These are phyloP conservation scores for Geotrichum bryndzae DNA, from an alignment of 1,139 yeast genomes.

Conservation along the genomic window DNA sequence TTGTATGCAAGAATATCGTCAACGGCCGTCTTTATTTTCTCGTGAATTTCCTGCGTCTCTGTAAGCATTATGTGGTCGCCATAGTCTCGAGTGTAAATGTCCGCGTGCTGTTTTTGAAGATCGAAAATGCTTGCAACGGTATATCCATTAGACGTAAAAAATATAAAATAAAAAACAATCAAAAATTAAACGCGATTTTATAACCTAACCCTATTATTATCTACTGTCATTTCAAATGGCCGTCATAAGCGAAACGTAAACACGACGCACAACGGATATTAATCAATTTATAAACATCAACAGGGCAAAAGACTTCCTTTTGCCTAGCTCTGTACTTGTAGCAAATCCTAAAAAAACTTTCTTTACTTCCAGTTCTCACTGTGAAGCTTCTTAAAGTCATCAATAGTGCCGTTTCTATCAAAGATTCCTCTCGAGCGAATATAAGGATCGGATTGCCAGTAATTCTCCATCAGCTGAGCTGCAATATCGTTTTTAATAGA, in stretches of 20 bases:
- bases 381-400: conserved; percentile 12
- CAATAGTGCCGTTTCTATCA: conserved; percentile 52
- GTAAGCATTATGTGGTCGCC: background rate
- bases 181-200: background rate
- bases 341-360: conserved; percentile 22
- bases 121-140: background rate
- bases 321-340: background rate
- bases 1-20: conserved; percentile 1
- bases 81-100: background rate
- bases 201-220: background rate
- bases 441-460: conserved; percentile 62
- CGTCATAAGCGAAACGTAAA: background rate
- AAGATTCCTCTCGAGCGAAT: conserved; percentile 60
- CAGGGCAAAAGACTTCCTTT: conserved; percentile 16
- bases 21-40: conserved; percentile 13
- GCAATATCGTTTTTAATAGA: conserved; percentile 48
- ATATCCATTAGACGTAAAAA: background rate
- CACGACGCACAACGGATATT: background rate
- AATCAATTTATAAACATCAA: background rate
- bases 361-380: conserved; percentile 7
- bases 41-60: background rate
- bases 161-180: background rate
- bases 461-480: conserved; percentile 48
- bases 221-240: background rate
- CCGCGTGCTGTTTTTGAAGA: background rate